A percentile compares a stretch with the other conserved stretches of the same genome.
Conservation (phyloP, 2,329 filamentous ascomycete genomes). For the Aspergillus pseudoglaucus region DNA sequence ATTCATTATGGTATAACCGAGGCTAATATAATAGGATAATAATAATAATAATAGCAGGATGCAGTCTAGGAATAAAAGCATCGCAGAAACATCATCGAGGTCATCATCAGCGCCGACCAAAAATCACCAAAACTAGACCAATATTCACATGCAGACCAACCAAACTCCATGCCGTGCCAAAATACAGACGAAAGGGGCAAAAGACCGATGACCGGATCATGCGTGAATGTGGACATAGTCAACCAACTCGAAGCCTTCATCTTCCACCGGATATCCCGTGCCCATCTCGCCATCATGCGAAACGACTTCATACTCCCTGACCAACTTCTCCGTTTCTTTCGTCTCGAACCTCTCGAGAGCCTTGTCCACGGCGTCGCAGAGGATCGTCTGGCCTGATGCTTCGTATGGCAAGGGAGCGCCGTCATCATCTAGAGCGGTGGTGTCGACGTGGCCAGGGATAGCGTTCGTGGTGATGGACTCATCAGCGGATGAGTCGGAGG, state of each 20-base stretch:
- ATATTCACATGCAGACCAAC: not conserved
- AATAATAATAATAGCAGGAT: not conserved
- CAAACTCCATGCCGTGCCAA: not conserved
- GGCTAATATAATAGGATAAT: not conserved
- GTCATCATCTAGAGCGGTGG: constrained; percentile 40
- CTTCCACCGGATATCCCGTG: constrained; percentile 23
- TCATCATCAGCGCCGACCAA: not conserved
- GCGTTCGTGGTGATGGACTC: constrained; percentile 31
- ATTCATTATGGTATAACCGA: not conserved
- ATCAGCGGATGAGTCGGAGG: constrained; percentile 26
- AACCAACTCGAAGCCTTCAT: constrained; percentile 37
- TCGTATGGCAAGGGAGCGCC: constrained; percentile 50
- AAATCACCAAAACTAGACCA: not conserved
- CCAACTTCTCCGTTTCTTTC: constrained; percentile 54
- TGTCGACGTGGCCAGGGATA: constrained; percentile 40
- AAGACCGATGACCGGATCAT: not conserved
- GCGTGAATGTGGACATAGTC: constrained; percentile 24
- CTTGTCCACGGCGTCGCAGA: constrained; percentile 50
- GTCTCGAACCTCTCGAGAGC: constrained; percentile 56
- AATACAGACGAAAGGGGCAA: not conserved
- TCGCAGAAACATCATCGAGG: not conserved
- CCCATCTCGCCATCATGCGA: constrained; percentile 30
- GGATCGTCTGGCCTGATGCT: constrained; percentile 50
- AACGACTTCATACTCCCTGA: constrained; percentile 56
- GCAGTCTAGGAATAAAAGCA: not conserved